Percentiles rank a stretch among this genome's conserved stretches.
Evolutionary conservation across 179 eudicot species (phyloP).

Genomic region (Silene noctiflora): DNA sequence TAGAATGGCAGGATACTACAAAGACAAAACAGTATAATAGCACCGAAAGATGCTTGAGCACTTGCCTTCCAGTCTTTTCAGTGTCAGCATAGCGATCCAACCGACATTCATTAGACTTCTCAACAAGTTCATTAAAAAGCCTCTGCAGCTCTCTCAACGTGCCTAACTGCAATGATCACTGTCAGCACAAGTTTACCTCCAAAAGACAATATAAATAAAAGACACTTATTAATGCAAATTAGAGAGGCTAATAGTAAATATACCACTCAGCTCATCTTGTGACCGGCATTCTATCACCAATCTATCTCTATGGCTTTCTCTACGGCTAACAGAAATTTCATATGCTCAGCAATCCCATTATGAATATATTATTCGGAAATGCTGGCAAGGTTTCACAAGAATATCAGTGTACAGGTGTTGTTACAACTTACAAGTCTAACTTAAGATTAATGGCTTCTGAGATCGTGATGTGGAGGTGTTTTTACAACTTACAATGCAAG

Average conservation of each 20-base stretch:
- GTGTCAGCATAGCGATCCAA: constrained; percentile 69
- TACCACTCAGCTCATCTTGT: no score
- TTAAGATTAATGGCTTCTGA: no score
- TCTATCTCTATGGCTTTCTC: no score
- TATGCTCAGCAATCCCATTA: no score
- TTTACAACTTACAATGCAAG: no score
- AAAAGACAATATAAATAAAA: constrained; percentile 2
- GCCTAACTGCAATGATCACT: constrained; percentile 47
- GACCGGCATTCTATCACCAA: no score
- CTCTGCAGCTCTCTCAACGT: constrained; percentile 70
- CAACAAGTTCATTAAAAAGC: constrained; percentile 73
- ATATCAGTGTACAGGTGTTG: no score
- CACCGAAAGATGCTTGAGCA: background rate
- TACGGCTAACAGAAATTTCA: no score
- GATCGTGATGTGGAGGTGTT: no score
- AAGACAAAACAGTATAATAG: background rate
- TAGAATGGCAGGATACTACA: background rate
- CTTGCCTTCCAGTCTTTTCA: constrained; percentile 62
- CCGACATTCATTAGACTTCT: constrained; percentile 54
- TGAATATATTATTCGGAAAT: no score
- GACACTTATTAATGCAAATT: background rate
- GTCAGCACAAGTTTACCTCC: constrained; percentile 15
- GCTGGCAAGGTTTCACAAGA: no score
- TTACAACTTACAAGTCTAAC: no score
- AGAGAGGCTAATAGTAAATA: background rate